Evolutionary conservation across 805 yeast species (phyloP), one percentile per base, ranked within the genome.

Genomic region (Isabelozyma heimii): DNA sequence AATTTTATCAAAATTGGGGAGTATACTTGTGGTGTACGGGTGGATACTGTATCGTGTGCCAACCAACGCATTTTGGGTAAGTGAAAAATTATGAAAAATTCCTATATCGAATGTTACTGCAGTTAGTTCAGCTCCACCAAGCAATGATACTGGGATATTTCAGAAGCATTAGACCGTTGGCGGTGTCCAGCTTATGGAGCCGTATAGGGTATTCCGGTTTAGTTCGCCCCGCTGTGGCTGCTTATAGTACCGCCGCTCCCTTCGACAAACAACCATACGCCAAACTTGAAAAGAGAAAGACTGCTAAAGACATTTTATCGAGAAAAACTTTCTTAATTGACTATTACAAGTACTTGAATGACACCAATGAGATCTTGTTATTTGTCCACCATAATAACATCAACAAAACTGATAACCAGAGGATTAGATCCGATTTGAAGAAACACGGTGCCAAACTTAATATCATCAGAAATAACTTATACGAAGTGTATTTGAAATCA

Each of bases 281-380:
- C n/a, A 30, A 30, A 37, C 27, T 42, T 14, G 37, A 42, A 16
- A 28, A 16, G 14, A 62, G 83, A 55, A 60, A 69, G 45, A 81
- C 91, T 8, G 71, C 79, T 47, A 91, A 91, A 65, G 82, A 82
- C 14, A 60, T 75, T 42, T 78, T 76, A 39, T 84, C 92, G 4
- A 83, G 97, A 71, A 92, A 92, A 72, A 91, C 97, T 0, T 91
- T 83, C 58, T 74, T 92, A 53, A 75, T 92, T 53, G 97, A 92
- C 67, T 74, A 80, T 55, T 92, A 92, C 75, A 81, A 89, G 52
- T 70, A 85, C 53, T 65, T 90, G 53, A 77, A 90, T 70, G 83
- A 84, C 49, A 73, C 69, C 27, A 82, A 83, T 64, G 84, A 89
- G 37, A 83, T 91, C 42, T 75, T 91, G 12, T 75, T 92, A 47